These are phyloP conservation scores for Scutellaria baicalensis DNA, from an alignment of 257 asterid species.

Conservation along the genomic window DNA sequence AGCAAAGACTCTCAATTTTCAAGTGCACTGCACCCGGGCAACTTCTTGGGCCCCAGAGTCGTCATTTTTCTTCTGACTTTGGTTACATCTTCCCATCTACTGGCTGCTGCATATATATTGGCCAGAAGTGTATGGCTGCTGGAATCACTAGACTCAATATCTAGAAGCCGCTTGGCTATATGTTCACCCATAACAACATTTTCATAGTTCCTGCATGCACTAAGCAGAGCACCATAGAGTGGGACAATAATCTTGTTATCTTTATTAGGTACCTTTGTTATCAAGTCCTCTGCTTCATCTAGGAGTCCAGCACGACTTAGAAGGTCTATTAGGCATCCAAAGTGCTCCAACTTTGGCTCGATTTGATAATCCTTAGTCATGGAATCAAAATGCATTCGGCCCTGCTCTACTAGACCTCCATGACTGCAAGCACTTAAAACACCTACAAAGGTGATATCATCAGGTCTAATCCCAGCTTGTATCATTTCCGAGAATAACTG, in stretches of 20 bases:
- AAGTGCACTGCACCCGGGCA: slow-evolving; percentile 70
- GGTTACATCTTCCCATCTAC: slow-evolving; percentile 69
- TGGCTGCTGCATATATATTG: slow-evolving; percentile 59
- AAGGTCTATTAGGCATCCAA: slow-evolving; percentile 75
- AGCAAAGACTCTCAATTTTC: slow-evolving; percentile 20
- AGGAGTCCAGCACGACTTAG: slow-evolving; percentile 80
- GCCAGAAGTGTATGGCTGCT: slow-evolving; percentile 60
- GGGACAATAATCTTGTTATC: slow-evolving; percentile 40
- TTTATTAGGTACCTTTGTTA: slow-evolving; percentile 29
- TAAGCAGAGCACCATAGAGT: slow-evolving; percentile 69
- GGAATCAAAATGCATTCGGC: slow-evolving; percentile 54
- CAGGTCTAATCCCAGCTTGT: slow-evolving; percentile 50
- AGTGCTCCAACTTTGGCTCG: slow-evolving; percentile 75
- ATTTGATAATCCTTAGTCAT: slow-evolving; percentile 44
- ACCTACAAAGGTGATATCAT: slow-evolving; percentile 74
- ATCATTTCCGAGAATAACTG: slow-evolving; percentile 61
- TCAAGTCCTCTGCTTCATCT: slow-evolving; percentile 60
- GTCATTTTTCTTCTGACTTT: slow-evolving; percentile 46
- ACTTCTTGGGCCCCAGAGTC: slow-evolving; percentile 38
- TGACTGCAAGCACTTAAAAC: slow-evolving; percentile 85
- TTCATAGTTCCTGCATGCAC: slow-evolving; percentile 73
- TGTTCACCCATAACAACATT: slow-evolving; percentile 68
- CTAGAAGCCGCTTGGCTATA: slow-evolving; percentile 45
- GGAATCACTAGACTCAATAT: slow-evolving; percentile 50
- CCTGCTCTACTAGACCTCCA: slow-evolving; percentile 81